Evolutionary conservation across 441 rosid genomes (phyloP).

Genomic region (Euphorbia corollata): DNA sequence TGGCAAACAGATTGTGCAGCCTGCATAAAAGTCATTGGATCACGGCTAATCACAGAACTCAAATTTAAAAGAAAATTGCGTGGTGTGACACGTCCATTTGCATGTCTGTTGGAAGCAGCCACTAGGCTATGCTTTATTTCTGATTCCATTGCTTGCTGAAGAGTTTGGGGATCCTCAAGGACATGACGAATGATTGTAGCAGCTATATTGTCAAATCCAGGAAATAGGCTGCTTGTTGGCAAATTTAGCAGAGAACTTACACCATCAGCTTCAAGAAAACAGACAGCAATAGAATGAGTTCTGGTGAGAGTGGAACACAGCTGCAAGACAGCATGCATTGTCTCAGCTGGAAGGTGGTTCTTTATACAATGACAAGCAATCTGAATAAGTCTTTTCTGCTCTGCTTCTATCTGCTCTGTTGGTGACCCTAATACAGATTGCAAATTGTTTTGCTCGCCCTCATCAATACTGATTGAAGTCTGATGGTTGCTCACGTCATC

Average conservation of each 20-base stretch:
- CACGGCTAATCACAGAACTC: conserved; percentile 75
- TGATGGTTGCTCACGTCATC: conserved; percentile 40
- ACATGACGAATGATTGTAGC: conserved; percentile 85
- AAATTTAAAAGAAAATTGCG: conserved; percentile 71
- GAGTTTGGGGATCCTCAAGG: conserved; percentile 97
- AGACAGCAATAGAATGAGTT: conserved; percentile 70
- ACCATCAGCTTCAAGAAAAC: conserved; percentile 86
- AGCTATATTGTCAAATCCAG: conserved; percentile 90
- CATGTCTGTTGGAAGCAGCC: conserved; percentile 76
- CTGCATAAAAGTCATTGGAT: conserved; percentile 74
- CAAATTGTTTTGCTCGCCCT: conserved; percentile 59
- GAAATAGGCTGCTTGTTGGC: conserved; percentile 81
- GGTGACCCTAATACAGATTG: conserved; percentile 46
- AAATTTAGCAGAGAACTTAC: conserved; percentile 65
- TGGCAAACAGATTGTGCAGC: conserved; percentile 84
- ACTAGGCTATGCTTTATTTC: conserved; percentile 85
- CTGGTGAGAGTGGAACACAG: conserved; percentile 82
- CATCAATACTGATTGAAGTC: conserved; percentile 50
- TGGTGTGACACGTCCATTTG: conserved; percentile 77
- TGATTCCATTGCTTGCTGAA: conserved; percentile 98
- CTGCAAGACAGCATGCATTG: conserved; percentile 91
- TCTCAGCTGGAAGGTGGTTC: conserved; percentile 80
- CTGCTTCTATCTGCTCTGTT: conserved; percentile 42
- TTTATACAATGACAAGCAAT: conserved; percentile 76
- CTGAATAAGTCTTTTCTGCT: conserved; percentile 79